Percentiles rank a stretch among this genome's conserved stretches.
phyloP scores from a whole-genome alignment of 1,284 basidiomycete genomes.

The Irpex lacteus region DNA sequence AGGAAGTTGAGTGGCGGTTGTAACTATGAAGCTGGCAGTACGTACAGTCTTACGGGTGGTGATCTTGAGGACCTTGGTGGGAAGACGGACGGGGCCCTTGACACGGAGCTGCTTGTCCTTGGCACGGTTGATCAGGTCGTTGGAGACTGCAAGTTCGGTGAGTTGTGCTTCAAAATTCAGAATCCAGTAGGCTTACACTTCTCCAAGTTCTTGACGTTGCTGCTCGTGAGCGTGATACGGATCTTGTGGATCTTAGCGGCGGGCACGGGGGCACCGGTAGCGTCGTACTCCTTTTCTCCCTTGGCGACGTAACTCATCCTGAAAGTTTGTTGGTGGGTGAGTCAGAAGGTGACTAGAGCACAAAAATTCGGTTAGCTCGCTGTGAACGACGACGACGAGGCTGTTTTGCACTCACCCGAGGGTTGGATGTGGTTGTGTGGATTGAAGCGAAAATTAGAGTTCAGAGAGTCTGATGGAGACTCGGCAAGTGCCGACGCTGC shows the following conservation, averaged over 20 bases:
- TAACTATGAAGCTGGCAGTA: slow-evolving; percentile 17
- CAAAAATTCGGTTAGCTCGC: slow-evolving; percentile 6
- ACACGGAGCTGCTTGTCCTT: slow-evolving; percentile 99
- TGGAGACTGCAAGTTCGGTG: slow-evolving; percentile 59
- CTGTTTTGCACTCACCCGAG: slow-evolving; percentile 24
- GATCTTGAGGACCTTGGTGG: slow-evolving; percentile 98
- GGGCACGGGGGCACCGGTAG: slow-evolving; percentile 82
- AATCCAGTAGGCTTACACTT: slow-evolving; percentile 66
- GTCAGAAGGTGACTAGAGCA: slow-evolving; percentile 71
- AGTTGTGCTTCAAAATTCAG: background rate
- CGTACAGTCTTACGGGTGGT: slow-evolving; percentile 96
- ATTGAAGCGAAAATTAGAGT: slow-evolving; percentile 32
- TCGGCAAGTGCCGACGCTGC: slow-evolving; percentile 13
- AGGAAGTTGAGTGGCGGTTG: background rate
- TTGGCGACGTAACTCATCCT: slow-evolving; percentile 99
- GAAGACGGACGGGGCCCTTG: slow-evolving; percentile 98
- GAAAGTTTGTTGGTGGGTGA: slow-evolving; percentile 41
- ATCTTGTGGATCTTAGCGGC: slow-evolving; percentile 98
- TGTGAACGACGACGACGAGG: background rate
- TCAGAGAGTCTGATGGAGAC: slow-evolving; percentile 13
- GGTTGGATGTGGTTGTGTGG: slow-evolving; percentile 26
- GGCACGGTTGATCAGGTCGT: slow-evolving; percentile 96
- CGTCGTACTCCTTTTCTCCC: slow-evolving; percentile 97
- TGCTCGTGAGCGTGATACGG: slow-evolving; percentile 97
- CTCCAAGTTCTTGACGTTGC: slow-evolving; percentile 98